Evolutionary conservation across 768 basidiomycete genomes (phyloP).

Genomic region (Xanthoconium stramineum): DNA sequence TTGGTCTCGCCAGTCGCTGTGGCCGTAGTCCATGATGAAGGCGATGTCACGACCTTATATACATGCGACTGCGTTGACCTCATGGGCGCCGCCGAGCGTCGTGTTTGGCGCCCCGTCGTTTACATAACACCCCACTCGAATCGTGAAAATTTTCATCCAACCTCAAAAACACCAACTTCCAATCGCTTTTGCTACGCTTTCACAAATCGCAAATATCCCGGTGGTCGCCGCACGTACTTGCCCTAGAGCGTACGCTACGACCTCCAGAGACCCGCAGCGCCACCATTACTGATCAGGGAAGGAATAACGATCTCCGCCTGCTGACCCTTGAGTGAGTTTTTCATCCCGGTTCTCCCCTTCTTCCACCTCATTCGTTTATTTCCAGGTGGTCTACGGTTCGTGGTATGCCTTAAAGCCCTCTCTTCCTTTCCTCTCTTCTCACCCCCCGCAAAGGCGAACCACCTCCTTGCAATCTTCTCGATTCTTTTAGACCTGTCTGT

Average conservation of each 20-base stretch:
- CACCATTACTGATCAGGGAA: slow-evolving; percentile 75
- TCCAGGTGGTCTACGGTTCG: slow-evolving; percentile 75
- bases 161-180: slow-evolving; percentile 5
- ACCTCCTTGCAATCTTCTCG: slow-evolving; percentile 36
- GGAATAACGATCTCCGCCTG: slow-evolving; percentile 78
- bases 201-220: slow-evolving; percentile 13
- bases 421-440: slow-evolving; percentile 11
- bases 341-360: slow-evolving; percentile 20
- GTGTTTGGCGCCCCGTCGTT: slow-evolving; percentile 2
- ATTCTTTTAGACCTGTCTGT: slow-evolving; percentile 7
- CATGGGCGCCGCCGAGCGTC: not conserved
- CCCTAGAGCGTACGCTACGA: slow-evolving; percentile 30
- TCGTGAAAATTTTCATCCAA: slow-evolving; percentile 19
- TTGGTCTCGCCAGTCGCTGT: slow-evolving; percentile 6
- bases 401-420: slow-evolving; percentile 45
- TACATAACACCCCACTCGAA: slow-evolving; percentile 19
- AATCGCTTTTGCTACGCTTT: slow-evolving; percentile 24
- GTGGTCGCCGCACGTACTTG: slow-evolving; percentile 21
- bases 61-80: slow-evolving; percentile 6
- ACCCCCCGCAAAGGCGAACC: slow-evolving; percentile 60
- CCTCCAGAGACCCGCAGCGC: slow-evolving; percentile 37
- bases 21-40: slow-evolving; percentile 3
- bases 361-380: slow-evolving; percentile 8
- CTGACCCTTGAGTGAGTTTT: slow-evolving; percentile 69
- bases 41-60: slow-evolving; percentile 22